Percentiles rank a stretch among this genome's conserved stretches.
Conservation (phyloP, 345 rosid genomes). For the Lepidium didymum region DNA sequence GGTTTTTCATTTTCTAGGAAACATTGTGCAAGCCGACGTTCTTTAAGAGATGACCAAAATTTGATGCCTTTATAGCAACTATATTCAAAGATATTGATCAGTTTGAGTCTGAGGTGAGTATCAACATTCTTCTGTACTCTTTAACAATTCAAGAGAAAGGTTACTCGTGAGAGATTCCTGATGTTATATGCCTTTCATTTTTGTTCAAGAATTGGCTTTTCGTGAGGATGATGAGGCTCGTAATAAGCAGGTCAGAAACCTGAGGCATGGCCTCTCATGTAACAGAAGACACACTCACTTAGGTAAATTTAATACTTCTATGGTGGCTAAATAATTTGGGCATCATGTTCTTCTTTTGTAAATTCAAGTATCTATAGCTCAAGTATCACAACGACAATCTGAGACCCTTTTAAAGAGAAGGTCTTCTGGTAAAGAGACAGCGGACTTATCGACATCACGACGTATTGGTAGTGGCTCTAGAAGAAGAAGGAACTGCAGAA, state of each 20-base stretch:
- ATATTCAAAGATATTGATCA: slow-evolving; percentile 72
- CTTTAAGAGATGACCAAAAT: slow-evolving; percentile 88
- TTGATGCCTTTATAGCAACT: slow-evolving; percentile 80
- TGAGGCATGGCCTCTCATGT: neutral
- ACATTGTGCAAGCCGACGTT: slow-evolving; percentile 95
- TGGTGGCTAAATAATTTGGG: neutral
- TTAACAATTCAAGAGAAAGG: neutral
- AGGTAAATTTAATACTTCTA: neutral
- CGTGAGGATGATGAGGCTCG: slow-evolving; percentile 80
- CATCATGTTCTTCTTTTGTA: slow-evolving; percentile 23
- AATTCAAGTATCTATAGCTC: slow-evolving; percentile 95
- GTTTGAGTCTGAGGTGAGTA: slow-evolving; percentile 70
- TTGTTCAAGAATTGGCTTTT: slow-evolving; percentile 68
- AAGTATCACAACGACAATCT: slow-evolving; percentile 69
- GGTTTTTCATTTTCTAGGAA: slow-evolving; percentile 41
- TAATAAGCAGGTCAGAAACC: slow-evolving; percentile 66
- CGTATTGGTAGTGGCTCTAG: slow-evolving; percentile 44
- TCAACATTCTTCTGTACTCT: neutral
- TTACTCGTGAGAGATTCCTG: slow-evolving; percentile 7
- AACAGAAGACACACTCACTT: neutral
- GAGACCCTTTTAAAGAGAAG: slow-evolving; percentile 69
- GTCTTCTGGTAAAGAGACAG: slow-evolving; percentile 46
- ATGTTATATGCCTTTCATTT: slow-evolving; percentile 12
- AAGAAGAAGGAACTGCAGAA: slow-evolving; percentile 51
- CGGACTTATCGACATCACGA: slow-evolving; percentile 42